Conservation (phyloP, 257 asterid species). For the Gardenia jasminoides region DNA sequence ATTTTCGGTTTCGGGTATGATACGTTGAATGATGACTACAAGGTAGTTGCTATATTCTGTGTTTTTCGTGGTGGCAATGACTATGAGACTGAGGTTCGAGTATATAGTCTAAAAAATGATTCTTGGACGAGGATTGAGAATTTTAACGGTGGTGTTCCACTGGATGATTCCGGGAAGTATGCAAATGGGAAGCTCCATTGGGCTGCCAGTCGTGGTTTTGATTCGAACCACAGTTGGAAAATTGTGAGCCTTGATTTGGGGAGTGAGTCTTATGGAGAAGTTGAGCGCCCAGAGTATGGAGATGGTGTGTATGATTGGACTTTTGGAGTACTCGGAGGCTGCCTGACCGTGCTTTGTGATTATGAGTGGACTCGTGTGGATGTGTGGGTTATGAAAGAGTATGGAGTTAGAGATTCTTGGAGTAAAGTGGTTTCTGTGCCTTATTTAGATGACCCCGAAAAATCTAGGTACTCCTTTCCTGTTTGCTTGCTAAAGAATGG, state of each 20-base stretch:
- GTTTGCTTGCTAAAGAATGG: constrained; percentile 39
- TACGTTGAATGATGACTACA: constrained; percentile 38
- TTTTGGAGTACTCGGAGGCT: constrained; percentile 36
- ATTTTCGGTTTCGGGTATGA: constrained; percentile 38
- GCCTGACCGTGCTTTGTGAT: constrained; percentile 39
- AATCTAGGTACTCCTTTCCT: constrained; percentile 15
- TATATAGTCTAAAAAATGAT: constrained; percentile 47
- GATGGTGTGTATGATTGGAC: constrained; percentile 14
- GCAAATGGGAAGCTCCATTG: constrained; percentile 62
- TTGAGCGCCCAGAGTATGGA: constrained; percentile 34
- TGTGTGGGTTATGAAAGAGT: constrained; percentile 52
- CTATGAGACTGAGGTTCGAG: constrained; percentile 31
- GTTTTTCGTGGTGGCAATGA: constrained; percentile 7
- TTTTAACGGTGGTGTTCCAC: constrained; percentile 26
- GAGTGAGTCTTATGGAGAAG: constrained; percentile 36
- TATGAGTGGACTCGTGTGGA: constrained; percentile 23
- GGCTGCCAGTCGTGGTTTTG: constrained; percentile 25
- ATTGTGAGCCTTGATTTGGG: constrained; percentile 47
- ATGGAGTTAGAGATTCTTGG: constrained; percentile 39
- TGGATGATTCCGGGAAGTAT: constrained; percentile 34
- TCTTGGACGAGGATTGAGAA: constrained; percentile 45
- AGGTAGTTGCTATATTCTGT: constrained; percentile 47
- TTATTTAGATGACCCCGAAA: constrained; percentile 29
- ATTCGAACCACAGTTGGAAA: constrained; percentile 28
- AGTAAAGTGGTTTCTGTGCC: constrained; percentile 40